Conservation (phyloP, 495 filamentous ascomycete genomes). For the Mycothermus thermophilus region DNA sequence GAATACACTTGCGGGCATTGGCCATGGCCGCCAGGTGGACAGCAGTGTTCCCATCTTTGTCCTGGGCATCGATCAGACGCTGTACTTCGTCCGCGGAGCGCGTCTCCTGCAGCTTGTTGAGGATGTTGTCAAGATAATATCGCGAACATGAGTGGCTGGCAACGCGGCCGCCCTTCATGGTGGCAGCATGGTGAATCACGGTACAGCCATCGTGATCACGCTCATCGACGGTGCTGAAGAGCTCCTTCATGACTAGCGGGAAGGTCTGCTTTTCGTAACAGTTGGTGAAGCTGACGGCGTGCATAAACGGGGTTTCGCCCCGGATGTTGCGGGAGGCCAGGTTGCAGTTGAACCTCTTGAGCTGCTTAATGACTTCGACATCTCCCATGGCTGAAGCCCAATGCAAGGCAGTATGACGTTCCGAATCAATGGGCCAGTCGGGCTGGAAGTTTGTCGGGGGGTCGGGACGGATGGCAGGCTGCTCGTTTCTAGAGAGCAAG, state of each 20-base stretch:
- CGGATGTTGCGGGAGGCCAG: conserved; percentile 53
- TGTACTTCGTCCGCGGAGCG: conserved; percentile 55
- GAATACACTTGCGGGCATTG: conserved; percentile 58
- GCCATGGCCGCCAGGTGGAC: conserved; percentile 74
- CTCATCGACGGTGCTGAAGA: conserved; percentile 59
- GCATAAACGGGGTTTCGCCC: conserved; percentile 88
- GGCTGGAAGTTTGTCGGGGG: conserved; percentile 75
- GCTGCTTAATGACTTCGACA: conserved; percentile 70
- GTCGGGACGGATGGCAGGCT: conserved; percentile 52
- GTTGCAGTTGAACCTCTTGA: conserved; percentile 63
- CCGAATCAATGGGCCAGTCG: conserved; percentile 77
- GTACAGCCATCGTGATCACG: conserved; percentile 67
- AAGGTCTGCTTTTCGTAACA: conserved; percentile 86
- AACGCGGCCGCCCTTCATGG: conserved; percentile 57
- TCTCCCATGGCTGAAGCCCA: conserved; percentile 99
- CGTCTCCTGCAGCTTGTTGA: conserved; percentile 65
- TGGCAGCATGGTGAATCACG: conserved; percentile 83
- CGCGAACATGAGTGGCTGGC: conserved; percentile 70
- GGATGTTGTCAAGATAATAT: conserved; percentile 84
- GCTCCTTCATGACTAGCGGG: conserved; percentile 60
- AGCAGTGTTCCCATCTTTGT: conserved; percentile 77
- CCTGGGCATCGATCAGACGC: conserved; percentile 54
- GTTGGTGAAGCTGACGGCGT: conserved; percentile 90
- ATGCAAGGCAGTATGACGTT: conserved; percentile 79
- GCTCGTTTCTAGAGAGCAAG: conserved; percentile 58